Conservation (phyloP, 106 monocot species). For the Dendrobium huoshanense region DNA sequence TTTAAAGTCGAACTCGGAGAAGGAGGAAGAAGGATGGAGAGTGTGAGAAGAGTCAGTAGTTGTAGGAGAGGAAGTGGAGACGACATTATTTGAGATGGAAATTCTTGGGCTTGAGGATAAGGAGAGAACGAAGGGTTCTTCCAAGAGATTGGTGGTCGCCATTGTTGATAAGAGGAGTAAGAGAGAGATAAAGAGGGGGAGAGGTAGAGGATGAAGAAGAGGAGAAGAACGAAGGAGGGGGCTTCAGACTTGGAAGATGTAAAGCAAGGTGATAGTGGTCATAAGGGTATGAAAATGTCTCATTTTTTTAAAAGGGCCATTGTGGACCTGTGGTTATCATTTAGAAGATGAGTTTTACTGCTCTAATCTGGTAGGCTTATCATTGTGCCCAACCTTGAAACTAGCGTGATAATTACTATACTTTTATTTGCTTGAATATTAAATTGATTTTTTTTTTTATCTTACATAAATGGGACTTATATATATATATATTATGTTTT, state of each 20-base stretch:
- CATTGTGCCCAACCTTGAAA: neutral
- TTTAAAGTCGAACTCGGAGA: neutral
- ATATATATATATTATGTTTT: too few relatives aligned
- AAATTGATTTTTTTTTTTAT: too few relatives aligned
- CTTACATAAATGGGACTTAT: too few relatives aligned
- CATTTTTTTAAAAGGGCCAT: neutral
- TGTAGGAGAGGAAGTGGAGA: neutral
- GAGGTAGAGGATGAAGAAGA: too few relatives aligned
- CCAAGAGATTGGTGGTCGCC: neutral
- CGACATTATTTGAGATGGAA: neutral
- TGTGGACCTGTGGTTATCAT: too few relatives aligned
- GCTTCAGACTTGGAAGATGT: too few relatives aligned
- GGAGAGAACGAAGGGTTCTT: neutral
- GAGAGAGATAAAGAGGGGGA: too few relatives aligned
- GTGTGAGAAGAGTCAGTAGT: neutral
- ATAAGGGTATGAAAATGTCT: neutral
- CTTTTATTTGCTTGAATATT: too few relatives aligned
- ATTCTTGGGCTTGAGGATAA: slow-evolving; percentile 2
- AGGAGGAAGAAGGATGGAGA: neutral
- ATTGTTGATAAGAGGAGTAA: neutral
- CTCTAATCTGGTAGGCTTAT: neutral
- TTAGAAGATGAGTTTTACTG: neutral
- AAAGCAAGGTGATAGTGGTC: too few relatives aligned
- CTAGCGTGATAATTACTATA: too few relatives aligned
- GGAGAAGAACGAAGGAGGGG: too few relatives aligned